These are phyloP conservation scores for Hymenoscyphus infarciens DNA, from an alignment of 2,329 filamentous ascomycete species.

Conservation along the genomic window DNA sequence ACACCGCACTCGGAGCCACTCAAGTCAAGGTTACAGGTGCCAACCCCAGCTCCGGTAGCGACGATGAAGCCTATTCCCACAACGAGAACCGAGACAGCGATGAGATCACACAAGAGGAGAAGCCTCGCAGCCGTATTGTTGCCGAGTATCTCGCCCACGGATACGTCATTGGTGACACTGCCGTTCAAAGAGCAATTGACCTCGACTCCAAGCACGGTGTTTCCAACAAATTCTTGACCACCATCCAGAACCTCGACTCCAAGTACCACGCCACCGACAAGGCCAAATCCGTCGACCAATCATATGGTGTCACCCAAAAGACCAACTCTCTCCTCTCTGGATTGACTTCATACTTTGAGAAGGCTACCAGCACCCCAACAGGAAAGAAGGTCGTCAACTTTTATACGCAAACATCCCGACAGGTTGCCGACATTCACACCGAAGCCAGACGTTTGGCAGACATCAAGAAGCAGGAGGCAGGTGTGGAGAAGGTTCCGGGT, in stretches of 20 bases:
- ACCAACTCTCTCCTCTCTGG: slow-evolving; percentile 63
- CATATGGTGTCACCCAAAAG: slow-evolving; percentile 75
- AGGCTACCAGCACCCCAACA: slow-evolving; percentile 80
- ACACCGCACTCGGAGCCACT: slow-evolving; percentile 87
- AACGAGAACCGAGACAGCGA: slow-evolving; percentile 57
- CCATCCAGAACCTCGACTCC: slow-evolving; percentile 71
- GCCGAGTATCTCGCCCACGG: slow-evolving; percentile 97
- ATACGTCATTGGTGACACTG: slow-evolving; percentile 68
- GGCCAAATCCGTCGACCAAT: slow-evolving; percentile 78
- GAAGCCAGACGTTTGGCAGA: slow-evolving; percentile 87
- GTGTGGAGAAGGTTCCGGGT: slow-evolving; percentile 38
- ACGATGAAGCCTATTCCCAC: slow-evolving; percentile 53
- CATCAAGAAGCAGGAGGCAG: slow-evolving; percentile 67
- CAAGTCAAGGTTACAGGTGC: slow-evolving; percentile 73
- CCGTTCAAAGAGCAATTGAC: slow-evolving; percentile 78
- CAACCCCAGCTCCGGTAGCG: slow-evolving; percentile 54
- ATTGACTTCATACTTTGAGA: slow-evolving; percentile 88
- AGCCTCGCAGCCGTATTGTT: slow-evolving; percentile 87
- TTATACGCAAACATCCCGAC: slow-evolving; percentile 79
- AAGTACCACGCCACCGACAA: slow-evolving; percentile 88
- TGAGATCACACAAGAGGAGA: slow-evolving; percentile 90
- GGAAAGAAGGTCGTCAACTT: slow-evolving; percentile 85
- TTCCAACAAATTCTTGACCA: slow-evolving; percentile 71
- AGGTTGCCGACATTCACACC: slow-evolving; percentile 88
- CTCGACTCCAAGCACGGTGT: slow-evolving; percentile 90